Evolutionary conservation across 441 rosid genomes (phyloP).

Genomic region (Euphorbia schlechtendalii): DNA sequence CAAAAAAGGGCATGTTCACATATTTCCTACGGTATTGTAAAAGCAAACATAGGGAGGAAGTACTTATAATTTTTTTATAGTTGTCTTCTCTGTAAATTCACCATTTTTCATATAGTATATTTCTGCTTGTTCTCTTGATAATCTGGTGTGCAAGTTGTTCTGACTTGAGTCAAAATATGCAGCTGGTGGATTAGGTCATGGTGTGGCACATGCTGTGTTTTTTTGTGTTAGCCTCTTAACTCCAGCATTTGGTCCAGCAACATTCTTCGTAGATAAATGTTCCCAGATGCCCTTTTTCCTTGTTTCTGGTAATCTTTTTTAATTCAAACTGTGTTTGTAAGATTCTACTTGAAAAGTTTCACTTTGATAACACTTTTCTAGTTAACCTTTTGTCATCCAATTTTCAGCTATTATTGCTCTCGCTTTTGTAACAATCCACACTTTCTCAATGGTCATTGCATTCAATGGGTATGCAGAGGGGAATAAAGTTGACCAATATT

Average conservation of each 20-base stretch:
- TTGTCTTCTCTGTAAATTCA: not conserved
- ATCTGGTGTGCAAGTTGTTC: conserved; percentile 21
- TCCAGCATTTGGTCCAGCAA: conserved; percentile 98
- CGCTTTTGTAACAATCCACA: conserved; percentile 88
- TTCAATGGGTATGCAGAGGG: conserved; percentile 86
- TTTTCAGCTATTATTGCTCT: conserved; percentile 84
- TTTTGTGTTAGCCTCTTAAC: conserved; percentile 91
- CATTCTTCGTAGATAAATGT: conserved; percentile 67
- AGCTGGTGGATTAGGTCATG: conserved; percentile 99
- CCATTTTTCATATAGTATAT: not conserved
- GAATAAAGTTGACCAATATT: conserved; percentile 68
- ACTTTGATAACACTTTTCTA: conserved; percentile 7
- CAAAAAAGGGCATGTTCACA: not conserved
- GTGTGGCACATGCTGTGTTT: conserved; percentile 95
- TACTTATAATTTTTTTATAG: not conserved
- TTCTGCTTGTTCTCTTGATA: conserved; percentile 9
- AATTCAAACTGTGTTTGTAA: not conserved
- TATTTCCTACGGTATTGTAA: not conserved
- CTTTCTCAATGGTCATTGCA: conserved; percentile 95
- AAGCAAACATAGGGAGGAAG: not conserved
- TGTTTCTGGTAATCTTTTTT: conserved; percentile 59
- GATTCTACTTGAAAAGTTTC: not conserved
- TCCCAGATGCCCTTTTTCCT: conserved; percentile 82
- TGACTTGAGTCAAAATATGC: conserved; percentile 33
- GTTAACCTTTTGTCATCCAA: conserved; percentile 19